Conservation (phyloP, 2,329 filamentous ascomycete species). For the Aspergillus tamarii region DNA sequence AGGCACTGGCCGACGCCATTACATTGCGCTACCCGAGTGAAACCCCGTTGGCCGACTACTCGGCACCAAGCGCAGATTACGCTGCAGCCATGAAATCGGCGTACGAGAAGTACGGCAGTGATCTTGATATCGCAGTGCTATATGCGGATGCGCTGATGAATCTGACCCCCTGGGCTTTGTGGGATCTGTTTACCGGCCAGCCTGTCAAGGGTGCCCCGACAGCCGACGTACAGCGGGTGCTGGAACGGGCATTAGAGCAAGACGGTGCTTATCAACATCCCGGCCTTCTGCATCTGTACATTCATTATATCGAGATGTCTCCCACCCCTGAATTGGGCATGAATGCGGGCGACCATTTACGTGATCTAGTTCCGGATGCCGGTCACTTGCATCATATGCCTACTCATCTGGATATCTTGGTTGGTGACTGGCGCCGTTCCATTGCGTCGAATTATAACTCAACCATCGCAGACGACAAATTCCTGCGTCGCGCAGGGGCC, state of each 20-base stretch:
- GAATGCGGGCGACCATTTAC: slow-evolving; percentile 65
- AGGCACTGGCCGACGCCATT: slow-evolving; percentile 65
- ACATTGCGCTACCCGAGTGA: slow-evolving; percentile 60
- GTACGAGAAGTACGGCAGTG: slow-evolving; percentile 54
- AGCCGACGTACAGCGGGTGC: slow-evolving; percentile 58
- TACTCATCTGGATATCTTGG: slow-evolving; percentile 70
- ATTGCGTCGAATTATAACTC: slow-evolving; percentile 68
- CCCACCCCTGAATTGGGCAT: slow-evolving; percentile 64
- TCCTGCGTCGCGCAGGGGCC: slow-evolving; percentile 58
- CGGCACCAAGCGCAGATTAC: slow-evolving; percentile 60
- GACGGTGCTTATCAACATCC: slow-evolving; percentile 60
- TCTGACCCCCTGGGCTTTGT: slow-evolving; percentile 64
- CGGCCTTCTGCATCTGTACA: slow-evolving; percentile 72
- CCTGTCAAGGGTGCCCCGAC: slow-evolving; percentile 59
- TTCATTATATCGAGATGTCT: slow-evolving; percentile 78
- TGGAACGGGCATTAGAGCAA: slow-evolving; percentile 60
- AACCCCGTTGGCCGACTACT: slow-evolving; percentile 51
- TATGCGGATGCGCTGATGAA: slow-evolving; percentile 70
- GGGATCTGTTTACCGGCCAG: slow-evolving; percentile 61
- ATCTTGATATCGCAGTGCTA: slow-evolving; percentile 64
- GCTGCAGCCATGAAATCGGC: slow-evolving; percentile 62
- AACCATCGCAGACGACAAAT: slow-evolving; percentile 68
- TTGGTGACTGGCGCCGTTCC: slow-evolving; percentile 68
- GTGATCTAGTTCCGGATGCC: slow-evolving; percentile 69
- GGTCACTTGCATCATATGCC: slow-evolving; percentile 76